Conservation (phyloP, 2,329 filamentous ascomycete genomes). For the Diaporthe vaccinii region DNA sequence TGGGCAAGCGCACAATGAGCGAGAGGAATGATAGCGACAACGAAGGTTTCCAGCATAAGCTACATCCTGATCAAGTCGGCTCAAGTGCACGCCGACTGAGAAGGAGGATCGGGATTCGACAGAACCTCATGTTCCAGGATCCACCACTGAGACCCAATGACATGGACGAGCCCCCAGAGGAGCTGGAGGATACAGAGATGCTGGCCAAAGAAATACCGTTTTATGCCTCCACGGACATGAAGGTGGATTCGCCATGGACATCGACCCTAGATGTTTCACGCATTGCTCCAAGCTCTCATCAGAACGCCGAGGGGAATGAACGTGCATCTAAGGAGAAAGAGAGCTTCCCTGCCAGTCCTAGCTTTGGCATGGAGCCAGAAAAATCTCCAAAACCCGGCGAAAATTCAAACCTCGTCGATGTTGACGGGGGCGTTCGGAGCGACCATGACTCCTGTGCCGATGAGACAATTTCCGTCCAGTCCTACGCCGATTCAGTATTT, state of each 20-base stretch:
- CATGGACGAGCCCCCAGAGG: constrained; percentile 66
- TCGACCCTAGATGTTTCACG: not conserved
- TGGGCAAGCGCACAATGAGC: constrained; percentile 65
- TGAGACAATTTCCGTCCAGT: not conserved
- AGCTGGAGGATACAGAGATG: constrained; percentile 55
- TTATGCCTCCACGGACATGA: constrained; percentile 59
- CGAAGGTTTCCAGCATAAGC: constrained; percentile 55
- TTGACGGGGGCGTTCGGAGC: not conserved
- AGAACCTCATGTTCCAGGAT: constrained; percentile 63
- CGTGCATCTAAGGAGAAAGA: not conserved
- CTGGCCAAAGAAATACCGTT: constrained; percentile 65
- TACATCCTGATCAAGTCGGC: constrained; percentile 57
- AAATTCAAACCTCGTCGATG: not conserved
- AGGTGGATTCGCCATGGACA: not conserved
- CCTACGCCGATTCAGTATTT: not conserved
- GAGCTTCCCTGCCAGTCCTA: too few species aligned
- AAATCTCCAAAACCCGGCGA: not conserved
- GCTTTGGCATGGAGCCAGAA: not conserved
- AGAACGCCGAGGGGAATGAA: not conserved
- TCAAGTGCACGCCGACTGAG: constrained; percentile 63
- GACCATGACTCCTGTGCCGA: not conserved
- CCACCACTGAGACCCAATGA: constrained; percentile 66
- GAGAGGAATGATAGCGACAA: constrained; percentile 65
- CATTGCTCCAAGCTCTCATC: not conserved
- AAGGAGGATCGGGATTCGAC: constrained; percentile 59